Conservation (phyloP, 2,329 filamentous ascomycete species). For the Ophiostoma montium region DNA sequence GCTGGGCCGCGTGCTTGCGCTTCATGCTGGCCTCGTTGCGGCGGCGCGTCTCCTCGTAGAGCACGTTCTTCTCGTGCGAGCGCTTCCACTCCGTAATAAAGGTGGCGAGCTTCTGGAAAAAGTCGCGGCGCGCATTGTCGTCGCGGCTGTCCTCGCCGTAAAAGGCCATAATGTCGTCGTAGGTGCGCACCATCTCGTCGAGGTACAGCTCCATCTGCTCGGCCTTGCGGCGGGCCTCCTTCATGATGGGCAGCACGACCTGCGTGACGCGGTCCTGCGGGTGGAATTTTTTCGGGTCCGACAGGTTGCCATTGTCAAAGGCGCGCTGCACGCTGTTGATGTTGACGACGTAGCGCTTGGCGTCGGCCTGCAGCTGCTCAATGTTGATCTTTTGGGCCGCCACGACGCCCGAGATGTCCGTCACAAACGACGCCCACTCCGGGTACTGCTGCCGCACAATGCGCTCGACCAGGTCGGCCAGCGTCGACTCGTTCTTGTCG, state of each 20-base stretch:
- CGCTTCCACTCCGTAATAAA: conserved; percentile 95
- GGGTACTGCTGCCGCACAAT: conserved; percentile 94
- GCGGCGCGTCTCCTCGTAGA: conserved; percentile 65
- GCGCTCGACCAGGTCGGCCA: conserved; percentile 89
- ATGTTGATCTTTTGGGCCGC: conserved; percentile 83
- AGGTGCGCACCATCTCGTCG: conserved; percentile 81
- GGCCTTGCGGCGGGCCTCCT: conserved; percentile 87
- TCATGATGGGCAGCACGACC: conserved; percentile 87
- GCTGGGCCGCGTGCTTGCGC: conserved; percentile 63
- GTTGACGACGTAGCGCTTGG: conserved; percentile 85
- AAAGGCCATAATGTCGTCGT: conserved; percentile 91
- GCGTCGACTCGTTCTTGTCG: conserved; percentile 93
- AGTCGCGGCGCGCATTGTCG: conserved; percentile 85
- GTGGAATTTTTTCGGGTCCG: conserved; percentile 95
- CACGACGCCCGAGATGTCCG: conserved; percentile 71
- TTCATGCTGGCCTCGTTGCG: conserved; percentile 88
- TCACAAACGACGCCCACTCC: conserved; percentile 79
- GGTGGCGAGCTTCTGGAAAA: conserved; percentile 82
- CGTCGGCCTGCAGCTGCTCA: conserved; percentile 76
- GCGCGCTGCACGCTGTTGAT: conserved; percentile 88
- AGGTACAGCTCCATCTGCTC: conserved; percentile 91
- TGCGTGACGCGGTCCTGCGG: conserved; percentile 89
- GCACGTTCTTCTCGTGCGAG: conserved; percentile 82
- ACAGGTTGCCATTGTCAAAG: conserved; percentile 84
- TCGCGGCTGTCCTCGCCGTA: conserved; percentile 90